A percentile compares a stretch with the other conserved stretches of the same genome.
Evolutionary conservation across 2,329 filamentous ascomycete genomes (phyloP).

Genomic region (Daldinia eschscholtzii): DNA sequence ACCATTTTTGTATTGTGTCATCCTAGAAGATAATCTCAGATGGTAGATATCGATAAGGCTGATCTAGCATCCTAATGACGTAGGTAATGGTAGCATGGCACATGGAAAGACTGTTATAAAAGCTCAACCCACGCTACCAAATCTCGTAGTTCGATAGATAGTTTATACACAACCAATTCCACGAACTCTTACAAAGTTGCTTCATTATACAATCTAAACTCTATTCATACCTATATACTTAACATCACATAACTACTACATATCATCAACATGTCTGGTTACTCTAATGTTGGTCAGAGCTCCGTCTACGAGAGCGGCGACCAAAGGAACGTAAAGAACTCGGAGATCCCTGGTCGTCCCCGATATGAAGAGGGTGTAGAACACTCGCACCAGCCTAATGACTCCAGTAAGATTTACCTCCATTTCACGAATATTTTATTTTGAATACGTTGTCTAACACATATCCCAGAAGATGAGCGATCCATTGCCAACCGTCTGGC

Average conservation of each 20-base stretch:
- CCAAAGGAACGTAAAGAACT: slow-evolving; percentile 74
- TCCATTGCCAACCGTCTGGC: slow-evolving; percentile 79
- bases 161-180: not conserved
- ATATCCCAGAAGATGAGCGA: slow-evolving; percentile 72
- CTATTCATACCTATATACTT: not conserved
- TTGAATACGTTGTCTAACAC: slow-evolving; percentile 36
- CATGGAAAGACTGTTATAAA: slow-evolving; percentile 28
- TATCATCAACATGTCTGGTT: slow-evolving; percentile 51
- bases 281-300: slow-evolving; percentile 75
- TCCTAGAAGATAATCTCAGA: slow-evolving; percentile 3
- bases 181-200: not conserved
- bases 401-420: slow-evolving; percentile 72
- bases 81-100: slow-evolving; percentile 24
- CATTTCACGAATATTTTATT: not conserved
- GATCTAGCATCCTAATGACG: slow-evolving; percentile 40
- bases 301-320: slow-evolving; percentile 81
- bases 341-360: slow-evolving; percentile 63
- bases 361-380: slow-evolving; percentile 79
- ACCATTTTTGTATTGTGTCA: slow-evolving; percentile 7
- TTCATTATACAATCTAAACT: slow-evolving; percentile 5
- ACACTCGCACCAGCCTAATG: slow-evolving; percentile 75
- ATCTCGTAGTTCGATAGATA: not conserved
- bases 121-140: slow-evolving; percentile 17
- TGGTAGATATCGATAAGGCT: slow-evolving; percentile 35
- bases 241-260: not conserved